phyloP scores from a whole-genome alignment of 1,284 basidiomycete genomes.

The Cutaneotrichosporon cavernicola region DNA sequence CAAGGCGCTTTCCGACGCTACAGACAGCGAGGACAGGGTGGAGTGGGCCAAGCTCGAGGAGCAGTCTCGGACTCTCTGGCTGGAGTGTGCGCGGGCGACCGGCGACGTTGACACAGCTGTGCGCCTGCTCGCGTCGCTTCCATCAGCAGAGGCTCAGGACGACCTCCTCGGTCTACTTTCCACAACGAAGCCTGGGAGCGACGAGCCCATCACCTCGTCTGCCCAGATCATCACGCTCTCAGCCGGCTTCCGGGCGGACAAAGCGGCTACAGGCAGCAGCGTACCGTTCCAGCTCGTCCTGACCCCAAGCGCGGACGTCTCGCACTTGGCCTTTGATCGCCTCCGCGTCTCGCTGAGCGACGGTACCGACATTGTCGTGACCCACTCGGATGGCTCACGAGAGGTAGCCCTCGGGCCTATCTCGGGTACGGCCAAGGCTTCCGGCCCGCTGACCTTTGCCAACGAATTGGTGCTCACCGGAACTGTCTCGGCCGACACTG shows the following conservation, averaged over 20 bases:
- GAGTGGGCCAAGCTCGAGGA: not conserved
- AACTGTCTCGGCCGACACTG: constrained; percentile 14
- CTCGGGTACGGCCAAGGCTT: not conserved
- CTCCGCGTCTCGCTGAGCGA: constrained; percentile 46
- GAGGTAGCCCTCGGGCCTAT: constrained; percentile 17
- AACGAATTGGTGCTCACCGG: constrained; percentile 31
- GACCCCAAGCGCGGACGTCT: constrained; percentile 42
- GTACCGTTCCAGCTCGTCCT: constrained; percentile 67
- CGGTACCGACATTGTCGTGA: constrained; percentile 34
- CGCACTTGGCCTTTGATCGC: constrained; percentile 38
- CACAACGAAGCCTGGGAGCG: constrained; percentile 65
- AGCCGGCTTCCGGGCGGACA: constrained; percentile 67
- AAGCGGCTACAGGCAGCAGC: constrained; percentile 62
- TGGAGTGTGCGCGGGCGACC: constrained; percentile 67
- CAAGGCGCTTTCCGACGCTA: constrained; percentile 57
- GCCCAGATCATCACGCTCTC: constrained; percentile 60
- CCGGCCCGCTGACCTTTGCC: constrained; percentile 30
- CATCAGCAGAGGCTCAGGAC: constrained; percentile 33
- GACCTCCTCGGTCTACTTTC: constrained; percentile 68
- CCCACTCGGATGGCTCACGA: not conserved
- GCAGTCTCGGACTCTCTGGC: not conserved
- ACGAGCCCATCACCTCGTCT: constrained; percentile 64
- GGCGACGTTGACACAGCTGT: constrained; percentile 73
- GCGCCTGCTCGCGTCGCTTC: constrained; percentile 67
- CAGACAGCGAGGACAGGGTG: not conserved